A percentile compares a stretch with the other conserved stretches of the same genome.
phyloP scores from a whole-genome alignment of 106 monocot species.

The Vanilla planifolia region DNA sequence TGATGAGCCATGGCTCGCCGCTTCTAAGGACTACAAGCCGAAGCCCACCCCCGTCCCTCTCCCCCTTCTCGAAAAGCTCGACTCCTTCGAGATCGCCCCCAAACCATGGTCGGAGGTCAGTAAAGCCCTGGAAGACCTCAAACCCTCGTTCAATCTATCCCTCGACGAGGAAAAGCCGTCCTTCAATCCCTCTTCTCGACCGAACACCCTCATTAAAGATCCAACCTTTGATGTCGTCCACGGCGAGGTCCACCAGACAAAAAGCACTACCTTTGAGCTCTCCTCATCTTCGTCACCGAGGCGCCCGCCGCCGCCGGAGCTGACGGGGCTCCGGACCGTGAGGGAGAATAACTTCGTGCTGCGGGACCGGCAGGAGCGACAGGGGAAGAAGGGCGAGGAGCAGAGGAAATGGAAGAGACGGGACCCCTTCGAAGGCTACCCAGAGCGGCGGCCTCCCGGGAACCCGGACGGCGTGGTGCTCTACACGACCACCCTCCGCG shows the following conservation, averaged over 20 bases:
- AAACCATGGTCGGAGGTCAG: constrained; percentile 91
- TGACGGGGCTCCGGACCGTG: constrained; percentile 34
- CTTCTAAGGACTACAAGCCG: constrained; percentile 15
- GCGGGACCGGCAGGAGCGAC: constrained; percentile 47
- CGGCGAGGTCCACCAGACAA: too few relatives aligned
- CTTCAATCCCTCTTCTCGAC: too few relatives aligned
- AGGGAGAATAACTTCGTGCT: constrained; percentile 71
- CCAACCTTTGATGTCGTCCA: too few relatives aligned
- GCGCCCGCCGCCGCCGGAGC: constrained; percentile 12
- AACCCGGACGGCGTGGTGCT: constrained; percentile 60
- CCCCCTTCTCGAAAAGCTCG: constrained; percentile 69
- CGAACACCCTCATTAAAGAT: too few relatives aligned
- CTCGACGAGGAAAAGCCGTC: too few relatives aligned
- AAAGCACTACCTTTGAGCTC: too few relatives aligned
- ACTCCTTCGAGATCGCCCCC: constrained; percentile 55
- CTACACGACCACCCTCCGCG: constrained; percentile 81
- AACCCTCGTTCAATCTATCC: constrained; percentile 33
- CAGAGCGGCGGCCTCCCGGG: constrained; percentile 51
- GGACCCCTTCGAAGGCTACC: constrained; percentile 69
- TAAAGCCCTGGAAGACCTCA: constrained; percentile 77
- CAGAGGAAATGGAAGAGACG: constrained; percentile 20
- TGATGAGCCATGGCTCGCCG: constrained; percentile 74
- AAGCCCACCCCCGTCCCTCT: constrained; percentile 29
- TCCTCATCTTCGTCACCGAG: background rate
- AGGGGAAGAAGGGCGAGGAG: constrained; percentile 19